Base-by-base conservation (phyloP, 1,284 basidiomycete genomes). In the Agroathelia rolfsii region DNA sequence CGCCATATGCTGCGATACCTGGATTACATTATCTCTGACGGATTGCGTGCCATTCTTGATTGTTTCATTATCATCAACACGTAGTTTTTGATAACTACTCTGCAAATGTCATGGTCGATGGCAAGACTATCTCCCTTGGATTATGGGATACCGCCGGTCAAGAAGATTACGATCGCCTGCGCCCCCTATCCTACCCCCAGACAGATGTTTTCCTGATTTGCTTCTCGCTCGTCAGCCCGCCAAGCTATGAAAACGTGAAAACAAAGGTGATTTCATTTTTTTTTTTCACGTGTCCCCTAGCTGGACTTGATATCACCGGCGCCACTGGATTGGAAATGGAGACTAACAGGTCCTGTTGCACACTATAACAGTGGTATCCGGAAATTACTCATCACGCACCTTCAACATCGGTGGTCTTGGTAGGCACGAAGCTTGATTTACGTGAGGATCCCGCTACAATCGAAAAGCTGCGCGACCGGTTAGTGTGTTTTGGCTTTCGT, bases 131-230 rank as follows among this genome's bases (percentile, higher is more conserved):
- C 46, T 79, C 82, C 56, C 69, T 84, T 38, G 79, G 79, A 16
- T 61, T 84, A 29, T 84, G 79, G 80, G 80, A 84, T 76, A 84
- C 80, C 42, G 79, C 79, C 28, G 80, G 80, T 38, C 80, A 83
- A 58, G 80, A 83, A 49, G 63, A 64, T 51, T 73, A 72, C 53
- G 79, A 81, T 52, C 76, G 80, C 45, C 69, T 85, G 44, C 67
- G 80, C 44, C 81, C 80, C 34, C 64, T 83, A 41, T 74, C 70
- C 27, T 83, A 82, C 62, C 78, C 77, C 38, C 77, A 83, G 62
- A 77, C 77, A 34, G 73, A 83, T 57, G 79, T 84, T 52, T 76
- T 84, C 55, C 68, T 85, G 39, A 80, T 84, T 53, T 83, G 79
- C 54, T 85, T 81, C 54, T 77, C 78, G 35, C 68, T 83, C 48